Base-by-base conservation (phyloP, 345 rosid genomes). In the Gossypium bickii region DNA sequence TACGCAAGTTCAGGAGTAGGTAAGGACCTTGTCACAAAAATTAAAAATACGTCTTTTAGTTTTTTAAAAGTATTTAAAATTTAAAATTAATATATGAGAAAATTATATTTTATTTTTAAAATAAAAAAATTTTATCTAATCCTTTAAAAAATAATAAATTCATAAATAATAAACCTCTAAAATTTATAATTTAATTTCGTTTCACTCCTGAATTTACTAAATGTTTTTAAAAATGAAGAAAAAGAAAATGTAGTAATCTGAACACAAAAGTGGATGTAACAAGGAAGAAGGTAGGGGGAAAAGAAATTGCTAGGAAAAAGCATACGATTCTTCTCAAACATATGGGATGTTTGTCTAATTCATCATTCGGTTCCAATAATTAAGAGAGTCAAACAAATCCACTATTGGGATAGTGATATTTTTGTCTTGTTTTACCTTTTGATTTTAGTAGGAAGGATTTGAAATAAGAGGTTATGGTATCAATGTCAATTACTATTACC, bases 321-420 rank as follows among this genome's bases (percentile, higher is more conserved):
- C 44, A 15, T 62, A 16, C 4, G 5, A 8, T 27, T 62, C 67
- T 29, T 62, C 45, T 29, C 9, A 62, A 29, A 62, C 20, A 0
- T 1, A n/a, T 62, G 34, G 43, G 45, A 62, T 62, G 22, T 62
- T 61, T 16, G 9, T 44, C 67, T 2, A 63, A 29, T 9, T 9
- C n/a, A 10, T 41, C 22, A 38, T 38, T 41, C 4, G 9, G 15
- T 10, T 41, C 68, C n/a, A 41, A n/a, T 41, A 63, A 63, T 64
- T 38, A 48, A 61, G 67, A 61, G 67, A 41, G 25, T 64, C 68
- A 41, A 64, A 64, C 49, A 64, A 38, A 38, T 64, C 49, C 48
- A 41, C 25, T 41, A 34, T 4, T 9, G 13, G 13, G 12, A 18
- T 9, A 9, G 12, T 20, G 5, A 10, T 20, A 18, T 18, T 56